Evolutionary conservation across 345 rosid genomes (phyloP).

Genomic region (Eucalyptus microcorys): DNA sequence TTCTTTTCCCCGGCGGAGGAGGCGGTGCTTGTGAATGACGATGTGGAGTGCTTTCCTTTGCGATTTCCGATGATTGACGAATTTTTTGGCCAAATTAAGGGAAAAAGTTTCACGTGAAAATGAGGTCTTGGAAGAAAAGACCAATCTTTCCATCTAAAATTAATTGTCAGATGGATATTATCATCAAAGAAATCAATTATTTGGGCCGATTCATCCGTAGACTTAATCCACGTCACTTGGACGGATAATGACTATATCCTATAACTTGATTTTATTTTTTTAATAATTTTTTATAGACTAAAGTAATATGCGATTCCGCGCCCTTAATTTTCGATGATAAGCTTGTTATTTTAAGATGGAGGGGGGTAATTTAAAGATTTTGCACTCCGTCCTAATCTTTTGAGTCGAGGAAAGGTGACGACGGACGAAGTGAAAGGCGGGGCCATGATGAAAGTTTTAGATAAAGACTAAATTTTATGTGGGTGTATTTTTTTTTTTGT

Average conservation of each 20-base stretch:
- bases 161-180: not conserved
- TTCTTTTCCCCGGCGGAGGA: not conserved
- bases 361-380: not conserved
- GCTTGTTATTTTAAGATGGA: not conserved
- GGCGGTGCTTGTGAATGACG: not conserved
- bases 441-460: not conserved
- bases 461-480: not conserved
- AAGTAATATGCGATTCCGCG: not conserved
- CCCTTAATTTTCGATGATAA: not conserved
- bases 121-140: not conserved
- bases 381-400: not conserved
- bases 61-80: not conserved
- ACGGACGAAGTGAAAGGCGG: not conserved
- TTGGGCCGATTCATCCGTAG: not conserved
- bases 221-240: accelerated
- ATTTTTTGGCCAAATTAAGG: not conserved
- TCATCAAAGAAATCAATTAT: not conserved
- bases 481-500: not conserved
- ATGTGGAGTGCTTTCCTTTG: not conserved
- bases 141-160: not conserved
- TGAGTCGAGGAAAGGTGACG: not conserved
- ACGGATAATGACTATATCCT: accelerated
- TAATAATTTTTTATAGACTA: not conserved
- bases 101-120: not conserved
- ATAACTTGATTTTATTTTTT: not conserved